Evolutionary conservation across 768 basidiomycete species (phyloP).

Genomic region (Boletus tomentosulus): DNA sequence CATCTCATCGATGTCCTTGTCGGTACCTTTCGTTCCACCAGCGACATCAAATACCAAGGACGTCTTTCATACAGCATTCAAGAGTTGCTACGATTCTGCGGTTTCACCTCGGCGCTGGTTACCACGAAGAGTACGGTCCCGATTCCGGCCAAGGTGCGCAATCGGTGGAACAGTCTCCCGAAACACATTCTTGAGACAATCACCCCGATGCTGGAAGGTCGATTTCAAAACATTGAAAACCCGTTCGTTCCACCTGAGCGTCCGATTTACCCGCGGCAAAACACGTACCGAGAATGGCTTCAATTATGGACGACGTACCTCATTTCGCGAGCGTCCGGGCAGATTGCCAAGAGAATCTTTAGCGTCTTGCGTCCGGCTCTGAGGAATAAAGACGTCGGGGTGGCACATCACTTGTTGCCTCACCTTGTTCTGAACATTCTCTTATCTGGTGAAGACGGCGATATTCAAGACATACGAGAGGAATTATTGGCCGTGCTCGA

Average conservation of each 20-base stretch:
- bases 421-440: conserved; percentile 87
- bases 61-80: conserved; percentile 90
- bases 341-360: conserved; percentile 66
- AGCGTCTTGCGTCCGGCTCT: conserved; percentile 73
- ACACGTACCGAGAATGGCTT: conserved; percentile 96
- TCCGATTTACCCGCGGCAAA: conserved; percentile 73
- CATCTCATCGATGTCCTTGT: conserved; percentile 90
- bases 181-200: conserved; percentile 84
- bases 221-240: conserved; percentile 52
- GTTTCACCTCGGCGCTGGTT: conserved; percentile 76
- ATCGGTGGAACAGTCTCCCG: conserved; percentile 75
- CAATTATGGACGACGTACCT: conserved; percentile 84
- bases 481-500: conserved; percentile 81
- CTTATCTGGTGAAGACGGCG: conserved; percentile 63
- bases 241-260: conserved; percentile 40
- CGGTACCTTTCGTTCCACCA: conserved; percentile 86
- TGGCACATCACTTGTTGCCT: conserved; percentile 88
- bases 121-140: conserved; percentile 45
- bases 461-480: conserved; percentile 57
- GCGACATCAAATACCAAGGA: conserved; percentile 88
- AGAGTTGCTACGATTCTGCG: conserved; percentile 82
- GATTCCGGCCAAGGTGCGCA: conserved; percentile 61
- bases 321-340: conserved; percentile 59
- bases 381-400: conserved; percentile 85
- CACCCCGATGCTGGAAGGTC: conserved; percentile 73